phyloP scores from a whole-genome alignment of 176 grass and related monocot species.

The Bromus sterilis region DNA sequence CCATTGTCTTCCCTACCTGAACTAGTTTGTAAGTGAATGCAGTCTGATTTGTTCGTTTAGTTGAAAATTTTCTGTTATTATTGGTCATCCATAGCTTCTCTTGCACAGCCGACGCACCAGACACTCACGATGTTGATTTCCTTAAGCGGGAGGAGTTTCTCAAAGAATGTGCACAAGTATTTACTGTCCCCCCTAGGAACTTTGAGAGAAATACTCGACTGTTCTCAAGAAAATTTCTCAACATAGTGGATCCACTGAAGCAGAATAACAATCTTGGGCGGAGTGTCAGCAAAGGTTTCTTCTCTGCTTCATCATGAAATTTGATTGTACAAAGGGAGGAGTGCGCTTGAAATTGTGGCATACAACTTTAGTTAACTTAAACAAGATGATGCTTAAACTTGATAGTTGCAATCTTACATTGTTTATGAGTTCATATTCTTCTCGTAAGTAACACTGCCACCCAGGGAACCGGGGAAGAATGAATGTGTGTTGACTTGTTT shows the following conservation, averaged over 20 bases:
- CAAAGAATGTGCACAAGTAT: conserved; percentile 34
- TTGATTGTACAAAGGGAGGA: not conserved
- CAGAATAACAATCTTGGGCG: conserved; percentile 82
- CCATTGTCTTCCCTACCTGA: conserved; percentile 70
- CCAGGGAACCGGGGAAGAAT: not conserved
- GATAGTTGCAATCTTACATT: not conserved
- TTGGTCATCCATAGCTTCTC: conserved; percentile 18
- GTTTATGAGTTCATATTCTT: not conserved
- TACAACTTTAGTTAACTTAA: not conserved
- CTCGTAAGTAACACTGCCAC: not conserved
- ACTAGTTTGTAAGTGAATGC: conserved; percentile 62
- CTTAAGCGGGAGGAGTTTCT: conserved; percentile 52
- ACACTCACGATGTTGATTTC: conserved; percentile 34
- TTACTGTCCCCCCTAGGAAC: conserved; percentile 36
- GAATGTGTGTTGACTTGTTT: not conserved
- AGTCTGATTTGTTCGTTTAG: conserved; percentile 3
- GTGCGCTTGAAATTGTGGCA: not conserved
- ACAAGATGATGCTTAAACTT: not conserved
- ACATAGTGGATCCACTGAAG: conserved; percentile 92
- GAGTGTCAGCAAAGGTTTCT: conserved; percentile 86
- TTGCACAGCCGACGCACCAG: conserved; percentile 49
- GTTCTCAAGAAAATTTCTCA: conserved; percentile 69
- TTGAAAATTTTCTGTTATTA: conserved; percentile 6
- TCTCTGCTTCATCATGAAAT: conserved; percentile 4
- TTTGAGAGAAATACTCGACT: conserved; percentile 31